Evolutionary conservation across 805 yeast species (phyloP).

Genomic region (Suhomyces faveliae): DNA sequence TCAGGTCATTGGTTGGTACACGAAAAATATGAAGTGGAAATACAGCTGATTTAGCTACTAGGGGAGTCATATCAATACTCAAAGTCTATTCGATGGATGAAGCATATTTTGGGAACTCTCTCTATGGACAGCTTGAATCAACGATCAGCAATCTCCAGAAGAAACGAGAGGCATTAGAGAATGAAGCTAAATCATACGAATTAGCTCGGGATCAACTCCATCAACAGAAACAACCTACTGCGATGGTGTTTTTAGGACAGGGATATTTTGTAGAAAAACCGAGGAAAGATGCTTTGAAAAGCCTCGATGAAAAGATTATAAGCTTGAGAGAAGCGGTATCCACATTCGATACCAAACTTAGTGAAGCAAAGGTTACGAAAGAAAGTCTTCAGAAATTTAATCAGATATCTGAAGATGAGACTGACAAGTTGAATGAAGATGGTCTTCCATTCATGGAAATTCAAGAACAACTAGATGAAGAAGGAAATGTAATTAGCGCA

Average conservation of each 20-base stretch:
- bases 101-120: background rate
- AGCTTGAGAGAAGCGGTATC: constrained; percentile 36
- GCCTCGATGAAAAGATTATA: constrained; percentile 25
- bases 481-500: constrained; percentile 59
- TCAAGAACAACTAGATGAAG: constrained; percentile 73
- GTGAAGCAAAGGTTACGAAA: constrained; percentile 35
- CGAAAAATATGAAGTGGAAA: background rate
- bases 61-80: background rate
- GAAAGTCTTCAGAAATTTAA: constrained; percentile 23
- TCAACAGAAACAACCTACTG: constrained; percentile 5
- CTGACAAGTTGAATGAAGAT: constrained; percentile 35
- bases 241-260: constrained; percentile 37
- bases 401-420: constrained; percentile 10
- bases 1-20: background rate
- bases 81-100: background rate
- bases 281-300: constrained; percentile 26
- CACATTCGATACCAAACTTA: constrained; percentile 39
- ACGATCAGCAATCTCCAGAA: constrained; percentile 2
- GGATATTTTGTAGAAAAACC: constrained; percentile 40
- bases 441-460: constrained; percentile 77
- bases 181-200: constrained; percentile 7
- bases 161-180: constrained; percentile 7
- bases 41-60: background rate
- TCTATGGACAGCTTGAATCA: background rate
- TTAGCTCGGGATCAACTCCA: constrained; percentile 4